phyloP scores from a whole-genome alignment of 169 alveolate genomes.

The Eimeria acervulina region DNA sequence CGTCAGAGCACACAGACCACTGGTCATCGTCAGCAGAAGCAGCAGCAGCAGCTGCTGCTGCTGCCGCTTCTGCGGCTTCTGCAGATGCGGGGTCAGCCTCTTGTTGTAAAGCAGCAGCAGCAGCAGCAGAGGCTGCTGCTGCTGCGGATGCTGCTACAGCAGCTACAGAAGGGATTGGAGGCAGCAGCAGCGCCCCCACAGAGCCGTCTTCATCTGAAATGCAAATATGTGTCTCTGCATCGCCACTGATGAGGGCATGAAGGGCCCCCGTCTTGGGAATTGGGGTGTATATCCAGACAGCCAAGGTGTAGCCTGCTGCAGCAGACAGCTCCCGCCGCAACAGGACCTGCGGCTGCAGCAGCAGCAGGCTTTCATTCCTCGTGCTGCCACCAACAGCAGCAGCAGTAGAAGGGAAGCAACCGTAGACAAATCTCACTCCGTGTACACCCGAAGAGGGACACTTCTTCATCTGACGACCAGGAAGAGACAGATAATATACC shows the following conservation, averaged over 20 bases:
- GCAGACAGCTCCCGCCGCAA: constrained; percentile 26
- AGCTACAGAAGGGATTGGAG: not conserved
- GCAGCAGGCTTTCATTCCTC: constrained; percentile 3
- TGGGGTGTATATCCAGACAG: constrained; percentile 63
- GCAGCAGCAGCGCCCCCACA: constrained; percentile 48
- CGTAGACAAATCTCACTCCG: not conserved
- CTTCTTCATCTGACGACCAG: not conserved
- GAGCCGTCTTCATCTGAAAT: not conserved
- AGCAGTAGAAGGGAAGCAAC: constrained; percentile 56
- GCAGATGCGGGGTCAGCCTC: not conserved
- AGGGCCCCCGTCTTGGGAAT: constrained; percentile 9
- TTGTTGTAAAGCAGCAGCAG: not conserved
- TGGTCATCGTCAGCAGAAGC: constrained; percentile 39
- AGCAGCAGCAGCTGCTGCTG: constrained; percentile 73
- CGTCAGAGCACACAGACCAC: constrained; percentile 62
- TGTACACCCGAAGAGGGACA: constrained; percentile 3
- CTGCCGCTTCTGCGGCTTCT: constrained; percentile 29
- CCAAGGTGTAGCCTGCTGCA: constrained; percentile 43
- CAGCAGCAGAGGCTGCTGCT: constrained; percentile 30
- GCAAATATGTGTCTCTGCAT: constrained; percentile 16
- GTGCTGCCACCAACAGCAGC: constrained; percentile 70
- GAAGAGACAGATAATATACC: not conserved
- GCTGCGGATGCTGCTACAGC: not conserved
- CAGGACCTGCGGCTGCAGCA: constrained; percentile 62
- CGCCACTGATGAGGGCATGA: constrained; percentile 14